Percentiles rank a stretch among this genome's conserved stretches.
phyloP scores from a whole-genome alignment of 495 filamentous ascomycete species.

The Talaromyces wortmannii region DNA sequence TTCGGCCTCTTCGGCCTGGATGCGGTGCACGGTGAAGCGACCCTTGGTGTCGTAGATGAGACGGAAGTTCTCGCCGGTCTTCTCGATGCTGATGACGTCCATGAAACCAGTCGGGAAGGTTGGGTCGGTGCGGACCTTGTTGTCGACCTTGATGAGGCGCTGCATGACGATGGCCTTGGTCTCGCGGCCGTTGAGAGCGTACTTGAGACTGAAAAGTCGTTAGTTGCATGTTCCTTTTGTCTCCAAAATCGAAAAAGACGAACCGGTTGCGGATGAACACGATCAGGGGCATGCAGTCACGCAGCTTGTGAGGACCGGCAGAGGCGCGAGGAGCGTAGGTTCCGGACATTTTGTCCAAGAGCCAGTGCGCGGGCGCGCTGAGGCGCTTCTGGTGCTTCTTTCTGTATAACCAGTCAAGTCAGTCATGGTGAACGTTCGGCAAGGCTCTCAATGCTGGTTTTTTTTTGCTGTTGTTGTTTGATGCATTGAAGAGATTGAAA shows the following conservation, averaged over 20 bases:
- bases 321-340: slow-evolving; percentile 94
- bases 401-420: slow-evolving; percentile 43
- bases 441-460: background rate
- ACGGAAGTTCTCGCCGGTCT: slow-evolving; percentile 99
- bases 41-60: slow-evolving; percentile 99
- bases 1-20: slow-evolving; percentile 93
- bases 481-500: background rate
- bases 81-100: slow-evolving; percentile 99
- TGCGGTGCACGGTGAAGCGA: slow-evolving; percentile 99
- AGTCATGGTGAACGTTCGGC: slow-evolving; percentile 12
- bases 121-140: slow-evolving; percentile 97
- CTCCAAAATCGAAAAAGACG: slow-evolving; percentile 12
- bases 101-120: slow-evolving; percentile 98
- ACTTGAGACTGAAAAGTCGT: slow-evolving; percentile 68
- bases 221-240: slow-evolving; percentile 6
- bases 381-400: slow-evolving; percentile 99
- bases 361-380: slow-evolving; percentile 97
- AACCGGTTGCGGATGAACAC: slow-evolving; percentile 95
- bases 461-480: too few relatives aligned
- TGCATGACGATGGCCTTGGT: slow-evolving; percentile 98
- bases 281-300: slow-evolving; percentile 97
- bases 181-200: slow-evolving; percentile 97
- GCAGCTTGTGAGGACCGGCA: slow-evolving; percentile 96
- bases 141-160: slow-evolving; percentile 98
- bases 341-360: slow-evolving; percentile 98